Base-by-base conservation (phyloP, 805 yeast genomes). In the Nakazawaea holstii region DNA sequence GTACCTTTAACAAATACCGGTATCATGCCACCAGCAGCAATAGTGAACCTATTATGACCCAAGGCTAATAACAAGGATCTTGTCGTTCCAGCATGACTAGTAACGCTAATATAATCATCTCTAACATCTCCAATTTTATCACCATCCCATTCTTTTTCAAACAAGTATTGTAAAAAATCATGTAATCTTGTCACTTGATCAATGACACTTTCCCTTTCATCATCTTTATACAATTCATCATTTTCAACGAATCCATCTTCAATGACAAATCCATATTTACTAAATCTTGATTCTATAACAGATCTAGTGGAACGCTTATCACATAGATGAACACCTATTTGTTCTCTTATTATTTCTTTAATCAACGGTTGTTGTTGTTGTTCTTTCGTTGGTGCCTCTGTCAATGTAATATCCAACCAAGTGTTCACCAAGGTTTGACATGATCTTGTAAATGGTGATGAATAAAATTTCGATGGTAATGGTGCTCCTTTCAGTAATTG, bases 1-100 rank as follows among this genome's bases (percentile, higher is more conserved):
- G 60, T 56, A 8, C 62, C 83, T 56, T 75, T 76, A 20, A 81
- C 72, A 3, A 80, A 77, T 29, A 77, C 67, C 3, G 82, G 81
- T 11, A 82, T 76, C 70, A 80, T 73, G n/a, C 84, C 83, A 7
- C 87, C 86, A 1, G 87, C 80, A 30, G 80, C 74, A 39, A 82
- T 73, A 24, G 79, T 70, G 55, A 80, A 75, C n/a, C 69, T 66
- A 48, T 85, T 69, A 58, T 82, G 87, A 4, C 72, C 68, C 44
- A 75, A 55, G 1, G 73, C 82, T 35, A 79, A 69, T 11, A 80
- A 62, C 5, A 74, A 60, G 27, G 79, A 69, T 46, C 76, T 64
- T 31, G 79, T 80, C 39, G 79, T 80, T 2, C 86, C 86, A 2
- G 82, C 79, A 55, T 80, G 86, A 17, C 83, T 76, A 1, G 85